Evolutionary conservation across 306 rosid genomes (phyloP).

Genomic region (Prunus davidiana): DNA sequence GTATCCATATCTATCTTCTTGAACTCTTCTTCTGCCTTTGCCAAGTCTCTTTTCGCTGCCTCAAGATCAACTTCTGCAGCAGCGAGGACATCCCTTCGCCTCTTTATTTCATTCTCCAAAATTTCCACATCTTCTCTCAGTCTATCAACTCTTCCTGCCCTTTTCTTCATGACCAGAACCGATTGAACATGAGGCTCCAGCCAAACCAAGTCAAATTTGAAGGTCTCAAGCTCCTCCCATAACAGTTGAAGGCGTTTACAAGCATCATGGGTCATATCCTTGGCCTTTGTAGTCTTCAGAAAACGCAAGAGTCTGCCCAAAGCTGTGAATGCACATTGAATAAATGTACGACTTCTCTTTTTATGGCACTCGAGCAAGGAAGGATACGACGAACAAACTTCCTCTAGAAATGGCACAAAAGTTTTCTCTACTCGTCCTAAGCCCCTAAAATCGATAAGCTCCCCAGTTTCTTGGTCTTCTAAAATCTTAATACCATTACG

Average conservation of each 20-base stretch:
- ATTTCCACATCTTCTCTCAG: background rate
- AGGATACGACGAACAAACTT: background rate
- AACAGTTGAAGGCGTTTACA: background rate
- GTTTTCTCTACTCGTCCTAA: background rate
- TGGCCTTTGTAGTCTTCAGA: background rate
- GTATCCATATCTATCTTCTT: background rate
- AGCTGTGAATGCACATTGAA: conserved; percentile 8
- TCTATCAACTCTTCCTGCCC: too few species aligned
- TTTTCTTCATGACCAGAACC: background rate
- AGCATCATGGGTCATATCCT: background rate
- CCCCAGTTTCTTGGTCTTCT: background rate
- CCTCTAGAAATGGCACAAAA: conserved; percentile 6
- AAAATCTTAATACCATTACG: background rate
- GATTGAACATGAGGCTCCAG: background rate
- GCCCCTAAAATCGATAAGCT: background rate
- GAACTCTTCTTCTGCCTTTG: background rate
- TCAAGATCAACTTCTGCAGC: background rate
- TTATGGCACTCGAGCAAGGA: background rate
- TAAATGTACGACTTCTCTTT: background rate
- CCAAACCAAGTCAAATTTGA: conserved; percentile 7
- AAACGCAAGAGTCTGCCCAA: background rate
- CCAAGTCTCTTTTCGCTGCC: background rate
- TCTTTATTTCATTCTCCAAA: background rate
- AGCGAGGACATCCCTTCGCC: background rate
- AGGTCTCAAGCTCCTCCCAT: background rate